Conservation (phyloP, 2,329 filamentous ascomycete genomes). For the Botrytis tulipae region DNA sequence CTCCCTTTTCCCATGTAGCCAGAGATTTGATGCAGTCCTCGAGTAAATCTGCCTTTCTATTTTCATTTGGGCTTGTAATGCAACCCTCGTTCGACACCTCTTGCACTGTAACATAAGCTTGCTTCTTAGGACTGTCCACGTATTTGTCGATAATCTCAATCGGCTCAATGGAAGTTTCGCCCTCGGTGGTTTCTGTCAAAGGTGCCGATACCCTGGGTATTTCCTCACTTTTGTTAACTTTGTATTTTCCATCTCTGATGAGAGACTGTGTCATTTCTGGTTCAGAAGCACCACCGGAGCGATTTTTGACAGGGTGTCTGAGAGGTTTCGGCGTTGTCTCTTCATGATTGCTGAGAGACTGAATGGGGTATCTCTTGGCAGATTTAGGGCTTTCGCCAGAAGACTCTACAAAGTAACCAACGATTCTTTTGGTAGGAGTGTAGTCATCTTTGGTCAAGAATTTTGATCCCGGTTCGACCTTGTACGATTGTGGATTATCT, state of each 20-base stretch:
- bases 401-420: conserved; percentile 16
- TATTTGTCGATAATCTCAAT: not conserved
- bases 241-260: not conserved
- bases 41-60: conserved; percentile 13
- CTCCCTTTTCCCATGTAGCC: conserved; percentile 25
- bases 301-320: not conserved
- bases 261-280: not conserved
- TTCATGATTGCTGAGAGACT: not conserved
- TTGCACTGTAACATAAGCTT: not conserved
- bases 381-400: not conserved
- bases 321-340: not conserved
- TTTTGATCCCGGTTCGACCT: conserved; percentile 5
- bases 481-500: not conserved
- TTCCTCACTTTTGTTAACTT: conserved; percentile 1
- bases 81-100: not conserved
- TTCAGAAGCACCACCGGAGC: not conserved
- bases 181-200: not conserved
- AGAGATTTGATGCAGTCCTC: conserved; percentile 25
- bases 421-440: conserved; percentile 13
- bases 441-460: conserved; percentile 19
- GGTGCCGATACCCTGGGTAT: not conserved
- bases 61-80: not conserved
- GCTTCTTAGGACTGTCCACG: not conserved
- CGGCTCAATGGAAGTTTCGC: not conserved
- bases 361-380: not conserved